Evolutionary conservation across 202 grass and related monocot species (phyloP).

Genomic region (Setaria italica): DNA sequence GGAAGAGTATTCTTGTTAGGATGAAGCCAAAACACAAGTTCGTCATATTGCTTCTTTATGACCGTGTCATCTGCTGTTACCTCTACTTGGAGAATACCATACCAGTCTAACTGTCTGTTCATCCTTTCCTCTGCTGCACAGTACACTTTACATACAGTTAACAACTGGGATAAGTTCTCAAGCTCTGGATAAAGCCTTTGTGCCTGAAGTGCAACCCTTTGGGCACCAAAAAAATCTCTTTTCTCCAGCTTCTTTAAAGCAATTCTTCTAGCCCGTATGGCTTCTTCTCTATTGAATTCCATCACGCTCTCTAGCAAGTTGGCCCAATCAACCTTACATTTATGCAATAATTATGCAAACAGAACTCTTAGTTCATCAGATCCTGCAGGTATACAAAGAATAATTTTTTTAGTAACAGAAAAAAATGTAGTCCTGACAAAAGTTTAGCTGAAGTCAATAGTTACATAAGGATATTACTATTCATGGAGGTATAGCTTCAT

Average conservation of each 20-base stretch:
- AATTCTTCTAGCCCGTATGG: slow-evolving; percentile 55
- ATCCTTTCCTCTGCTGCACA: slow-evolving; percentile 51
- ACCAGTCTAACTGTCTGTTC: slow-evolving; percentile 62
- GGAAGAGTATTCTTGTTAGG: too few relatives aligned
- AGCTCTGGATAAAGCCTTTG: slow-evolving; percentile 51
- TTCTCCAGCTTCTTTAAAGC: slow-evolving; percentile 53
- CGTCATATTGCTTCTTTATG: slow-evolving; percentile 66
- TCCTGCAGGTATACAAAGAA: slow-evolving; percentile 27
- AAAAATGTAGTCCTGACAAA: background rate
- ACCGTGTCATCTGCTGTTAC: slow-evolving; percentile 51
- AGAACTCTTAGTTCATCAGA: background rate
- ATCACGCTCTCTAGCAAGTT: slow-evolving; percentile 35
- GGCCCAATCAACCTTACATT: background rate
- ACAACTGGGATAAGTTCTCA: slow-evolving; percentile 51
- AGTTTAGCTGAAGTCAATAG: background rate
- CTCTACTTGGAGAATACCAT: slow-evolving; percentile 68
- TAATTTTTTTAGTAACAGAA: background rate
- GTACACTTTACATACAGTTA: slow-evolving; percentile 64
- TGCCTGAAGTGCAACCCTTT: slow-evolving; percentile 54
- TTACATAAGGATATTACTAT: slow-evolving; percentile 5
- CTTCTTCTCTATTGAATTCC: slow-evolving; percentile 68
- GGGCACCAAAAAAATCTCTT: slow-evolving; percentile 54
- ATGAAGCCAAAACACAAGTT: too few relatives aligned
- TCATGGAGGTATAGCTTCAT: background rate
- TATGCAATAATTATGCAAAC: slow-evolving; percentile 21